These are phyloP conservation scores for Cryptococcus jaspeensis DNA, from an alignment of 1,284 basidiomycete genomes.

Conservation along the genomic window DNA sequence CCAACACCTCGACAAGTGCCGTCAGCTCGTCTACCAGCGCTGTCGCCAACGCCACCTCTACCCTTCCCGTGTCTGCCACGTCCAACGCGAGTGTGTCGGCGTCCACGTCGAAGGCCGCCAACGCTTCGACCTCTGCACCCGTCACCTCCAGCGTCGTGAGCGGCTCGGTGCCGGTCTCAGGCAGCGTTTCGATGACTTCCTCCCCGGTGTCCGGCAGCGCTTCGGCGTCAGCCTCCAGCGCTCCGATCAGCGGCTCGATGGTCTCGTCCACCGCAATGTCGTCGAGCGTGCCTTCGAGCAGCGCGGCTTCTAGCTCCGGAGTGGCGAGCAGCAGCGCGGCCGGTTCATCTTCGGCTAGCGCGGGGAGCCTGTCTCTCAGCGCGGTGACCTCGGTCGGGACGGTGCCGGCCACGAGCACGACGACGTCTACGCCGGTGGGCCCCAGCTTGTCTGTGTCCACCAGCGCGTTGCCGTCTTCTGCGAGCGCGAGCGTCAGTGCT, in stretches of 20 bases:
- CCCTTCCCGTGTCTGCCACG: neutral
- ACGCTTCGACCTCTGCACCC: too few species aligned
- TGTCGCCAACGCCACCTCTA: slow-evolving; percentile 1
- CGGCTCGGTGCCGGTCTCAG: too few species aligned
- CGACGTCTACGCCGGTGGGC: neutral
- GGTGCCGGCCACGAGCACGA: neutral
- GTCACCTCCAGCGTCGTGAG: too few species aligned
- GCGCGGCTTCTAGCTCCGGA: neutral
- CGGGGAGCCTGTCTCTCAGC: neutral
- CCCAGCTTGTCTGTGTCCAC: neutral
- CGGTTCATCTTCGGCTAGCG: neutral
- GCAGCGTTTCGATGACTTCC: neutral
- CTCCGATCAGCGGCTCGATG: neutral
- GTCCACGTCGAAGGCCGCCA: slow-evolving; percentile 2
- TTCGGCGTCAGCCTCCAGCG: neutral
- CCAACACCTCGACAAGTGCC: neutral
- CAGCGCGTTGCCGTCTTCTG: neutral
- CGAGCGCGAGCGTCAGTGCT: neutral
- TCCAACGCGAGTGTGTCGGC: slow-evolving; percentile 1
- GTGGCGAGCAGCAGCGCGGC: neutral
- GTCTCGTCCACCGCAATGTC: neutral
- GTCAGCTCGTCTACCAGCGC: neutral
- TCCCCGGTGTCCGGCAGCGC: slow-evolving; percentile 1
- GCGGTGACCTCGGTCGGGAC: neutral
- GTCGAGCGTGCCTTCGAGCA: neutral